Evolutionary conservation across 1,284 basidiomycete genomes (phyloP), one percentile per base, ranked within the genome.

Genomic region (Vanrija pseudolonga): DNA sequence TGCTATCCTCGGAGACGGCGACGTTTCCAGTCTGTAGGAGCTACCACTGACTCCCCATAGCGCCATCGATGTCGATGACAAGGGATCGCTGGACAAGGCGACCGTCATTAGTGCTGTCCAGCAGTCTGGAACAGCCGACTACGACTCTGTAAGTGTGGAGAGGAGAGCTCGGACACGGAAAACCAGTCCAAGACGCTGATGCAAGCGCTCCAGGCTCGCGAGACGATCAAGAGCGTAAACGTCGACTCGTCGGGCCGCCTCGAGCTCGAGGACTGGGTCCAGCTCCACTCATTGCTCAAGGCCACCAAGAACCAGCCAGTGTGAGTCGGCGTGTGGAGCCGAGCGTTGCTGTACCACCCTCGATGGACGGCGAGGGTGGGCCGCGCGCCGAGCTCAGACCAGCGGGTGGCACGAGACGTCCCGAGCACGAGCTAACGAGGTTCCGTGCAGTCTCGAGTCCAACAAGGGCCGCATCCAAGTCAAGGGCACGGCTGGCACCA

Each of bases 201-300:
- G 59, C 63, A 15, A 61, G 61, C 19, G 73, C 66, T 44, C 26
- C 56, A 77, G 73, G 76, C 74, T 23, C 68, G 82, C 61, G 82
- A 82, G 76, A 97, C 94, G 0, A 81, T 99, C 73, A 99, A 99
- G 79, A 84, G 88, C 63, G 94, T 98, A 71, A 88, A 87, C 62
- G 84, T 98, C 42, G 95, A 98, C 72, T 87, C 95, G 7, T 91
- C 88, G 65, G 96, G 96, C 37, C 90, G 93, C 71, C 87, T 99
- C 56, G 96, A 98, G 77, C 80, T 98, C 55, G 96, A 98, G 65
- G 95, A 98, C 75, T 98, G 93, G 86, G 93, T 98, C 46, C 87
- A 87, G 37, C 59, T 75, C 19, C 71, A 75, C 57, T 72, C 71
- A 8, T 57, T 75, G 6, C 50, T 75, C 42, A 63, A 63, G 42